phyloP scores from a whole-genome alignment of 331 rosid species.

The Phaseolus coccineus region DNA sequence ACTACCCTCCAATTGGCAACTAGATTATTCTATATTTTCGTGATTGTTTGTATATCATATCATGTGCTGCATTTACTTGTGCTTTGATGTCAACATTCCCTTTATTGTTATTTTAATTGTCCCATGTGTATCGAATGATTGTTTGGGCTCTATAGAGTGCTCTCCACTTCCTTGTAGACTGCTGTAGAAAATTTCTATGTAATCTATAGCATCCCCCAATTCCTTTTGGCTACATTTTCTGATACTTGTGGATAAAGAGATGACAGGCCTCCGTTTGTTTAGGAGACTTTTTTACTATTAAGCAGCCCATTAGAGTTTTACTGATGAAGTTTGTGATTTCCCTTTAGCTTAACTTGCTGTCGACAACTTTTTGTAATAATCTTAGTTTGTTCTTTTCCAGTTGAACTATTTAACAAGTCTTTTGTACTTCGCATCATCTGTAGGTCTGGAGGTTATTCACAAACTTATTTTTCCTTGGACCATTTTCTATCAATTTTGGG shows the following conservation, averaged over 20 bases:
- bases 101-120: slow-evolving; percentile 10
- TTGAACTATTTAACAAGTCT: slow-evolving; percentile 20
- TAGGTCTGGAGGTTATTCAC: slow-evolving; percentile 96
- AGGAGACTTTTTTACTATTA: neutral
- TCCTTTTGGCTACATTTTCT: neutral
- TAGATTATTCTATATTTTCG: neutral
- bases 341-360: slow-evolving; percentile 1
- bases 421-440: slow-evolving; percentile 45
- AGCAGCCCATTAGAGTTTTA: slow-evolving; percentile 25
- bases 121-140: neutral
- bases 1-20: neutral
- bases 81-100: neutral
- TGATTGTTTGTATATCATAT: slow-evolving; percentile 6
- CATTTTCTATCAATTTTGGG: slow-evolving; percentile 87
- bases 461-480: slow-evolving; percentile 89
- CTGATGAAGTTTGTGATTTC: slow-evolving; percentile 7
- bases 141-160: neutral
- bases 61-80: neutral
- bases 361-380: neutral
- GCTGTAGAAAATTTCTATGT: neutral
- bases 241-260: slow-evolving; percentile 19
- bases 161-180: neutral
- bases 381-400: slow-evolving; percentile 18
- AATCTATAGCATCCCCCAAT: neutral
- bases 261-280: slow-evolving; percentile 13